Base-by-base conservation (phyloP, 768 basidiomycete genomes). In the Mycena leptocephala region DNA sequence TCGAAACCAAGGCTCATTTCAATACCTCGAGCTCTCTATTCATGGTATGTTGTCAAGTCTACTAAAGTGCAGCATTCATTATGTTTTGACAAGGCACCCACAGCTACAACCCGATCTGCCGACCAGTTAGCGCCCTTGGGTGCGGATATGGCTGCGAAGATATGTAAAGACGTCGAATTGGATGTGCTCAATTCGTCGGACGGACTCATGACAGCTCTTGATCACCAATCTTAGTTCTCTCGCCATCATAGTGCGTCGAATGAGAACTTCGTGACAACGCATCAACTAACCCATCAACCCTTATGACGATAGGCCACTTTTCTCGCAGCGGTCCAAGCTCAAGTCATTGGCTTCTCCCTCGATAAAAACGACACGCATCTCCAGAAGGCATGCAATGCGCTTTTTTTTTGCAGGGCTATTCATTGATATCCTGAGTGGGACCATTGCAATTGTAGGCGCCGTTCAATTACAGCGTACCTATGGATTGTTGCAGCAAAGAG, bases 331-430 rank as follows among this genome's bases (percentile, higher is more conserved):
- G 70, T 76, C 8, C 75, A 76, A 28, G 70, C 70, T 8, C 75
- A 76, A 39, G 37, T 37, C 1, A 76, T 76, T 35, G 28, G 32
- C 24, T 65, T 41, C 53, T 55, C 75, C 3, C 8, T 58, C 1
- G 35, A 37, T n/a, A 39, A 65, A n/a, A 71, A 37, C 53, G 32
- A 33, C 13, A 76, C 75, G 1, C 53, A n/a, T 4, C 51, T 76
- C 5, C 43, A 72, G 41, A 46, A 32, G 9, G 62, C 59, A 9
- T 41, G 37, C 26, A 76, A 71, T 39, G 46, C 48, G 24, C 39
- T 76, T 14, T 70, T 64, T 22, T 20, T 76, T 76, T 35, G 70
- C 53, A 2, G 70, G 75, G 3, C 62, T 76, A 3, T 76, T 76
- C 32, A 24, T 76, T 26, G 75, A 76, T 28, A 46, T 76, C 18